Evolutionary conservation across 1,139 yeast species (phyloP), one percentile per base, ranked within the genome.

Genomic region (Candida labiduridarum): DNA sequence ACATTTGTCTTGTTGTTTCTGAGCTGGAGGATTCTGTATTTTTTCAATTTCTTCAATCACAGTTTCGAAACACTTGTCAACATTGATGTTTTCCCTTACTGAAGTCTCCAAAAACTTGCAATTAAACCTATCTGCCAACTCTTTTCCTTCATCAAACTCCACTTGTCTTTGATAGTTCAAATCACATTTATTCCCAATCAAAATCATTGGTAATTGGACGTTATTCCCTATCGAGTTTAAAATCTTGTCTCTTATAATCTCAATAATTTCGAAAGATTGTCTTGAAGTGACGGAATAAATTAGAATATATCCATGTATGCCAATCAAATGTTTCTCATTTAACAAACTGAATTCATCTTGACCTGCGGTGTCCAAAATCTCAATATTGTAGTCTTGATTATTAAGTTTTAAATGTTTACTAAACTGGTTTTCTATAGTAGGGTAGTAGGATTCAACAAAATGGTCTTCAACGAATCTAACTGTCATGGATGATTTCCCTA

Each of bases 341-440:
- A 91, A 83, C 60, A 89, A 85, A 53, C 90, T 83, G 65, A 86
- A 89, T 72, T 91, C 96, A 67, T 91, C 96, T 72, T 86, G 94
- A n/a, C 97, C 97, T 0, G 97, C 96, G 0, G 97, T 91, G 64
- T 91, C 97, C 56, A 91, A 75, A 52, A 91, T 88, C 65, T 91
- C 97, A 29, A 94, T 83, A 50, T 88, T 87, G 64, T 87, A 90
- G 51, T 87, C 89, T 60, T 85, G 85, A 56, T 88, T 89, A 57
- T 86, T 83, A 67, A 85, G 83, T 54, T 75, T 79, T 62, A 91
- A 79, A 41, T 80, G 77, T 66, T 89, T 89, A 61, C 86, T 80
- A 69, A 89, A 89, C 68, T 90, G 95, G 71, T 90, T 91, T 66
- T 90, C 96, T 55, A 90, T 89, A 4, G 97, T 91, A 29, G 97